Conservation (phyloP, 768 basidiomycete genomes). For the Lepiota venenata region DNA sequence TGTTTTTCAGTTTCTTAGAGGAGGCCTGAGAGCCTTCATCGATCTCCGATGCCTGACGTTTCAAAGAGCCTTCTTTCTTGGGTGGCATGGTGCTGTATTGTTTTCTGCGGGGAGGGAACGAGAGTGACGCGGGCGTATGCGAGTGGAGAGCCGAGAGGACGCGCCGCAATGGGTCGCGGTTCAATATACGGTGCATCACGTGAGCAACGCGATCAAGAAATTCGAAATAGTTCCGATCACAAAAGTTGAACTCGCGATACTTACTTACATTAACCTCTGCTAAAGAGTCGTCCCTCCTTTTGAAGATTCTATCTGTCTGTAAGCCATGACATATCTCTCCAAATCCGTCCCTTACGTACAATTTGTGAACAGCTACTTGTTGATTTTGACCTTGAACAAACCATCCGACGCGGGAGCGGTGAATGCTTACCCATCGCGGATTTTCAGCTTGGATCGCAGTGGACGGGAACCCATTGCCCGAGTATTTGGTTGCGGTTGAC, state of each 20-base stretch:
- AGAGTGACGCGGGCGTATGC: not conserved
- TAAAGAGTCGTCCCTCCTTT: not conserved
- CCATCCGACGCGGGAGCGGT: not conserved
- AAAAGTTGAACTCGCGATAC: conserved; percentile 10
- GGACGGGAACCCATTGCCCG: conserved; percentile 44
- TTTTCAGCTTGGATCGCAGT: conserved; percentile 71
- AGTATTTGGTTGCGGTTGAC: conserved; percentile 55
- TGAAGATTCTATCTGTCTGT: not conserved
- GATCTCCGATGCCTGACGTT: conserved; percentile 4
- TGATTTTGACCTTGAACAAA: not conserved
- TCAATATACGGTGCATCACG: not conserved
- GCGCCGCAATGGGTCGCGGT: not conserved
- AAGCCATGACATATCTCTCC: not conserved
- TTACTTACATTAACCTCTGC: not conserved
- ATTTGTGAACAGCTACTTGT: not conserved
- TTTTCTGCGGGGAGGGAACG: not conserved
- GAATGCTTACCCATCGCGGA: conserved; percentile 52
- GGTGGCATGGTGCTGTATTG: conserved; percentile 6
- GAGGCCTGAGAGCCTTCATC: conserved; percentile 23
- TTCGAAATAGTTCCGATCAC: not conserved
- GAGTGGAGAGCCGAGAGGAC: not conserved
- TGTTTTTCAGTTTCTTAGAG: conserved; percentile 18
- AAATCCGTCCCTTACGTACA: not conserved
- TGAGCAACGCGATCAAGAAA: not conserved
- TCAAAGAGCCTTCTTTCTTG: conserved; percentile 7